A percentile compares a stretch with the other conserved stretches of the same genome.
These are phyloP conservation scores for Lactifluus volemus DNA, from an alignment of 768 basidiomycete genomes.

Conservation along the genomic window DNA sequence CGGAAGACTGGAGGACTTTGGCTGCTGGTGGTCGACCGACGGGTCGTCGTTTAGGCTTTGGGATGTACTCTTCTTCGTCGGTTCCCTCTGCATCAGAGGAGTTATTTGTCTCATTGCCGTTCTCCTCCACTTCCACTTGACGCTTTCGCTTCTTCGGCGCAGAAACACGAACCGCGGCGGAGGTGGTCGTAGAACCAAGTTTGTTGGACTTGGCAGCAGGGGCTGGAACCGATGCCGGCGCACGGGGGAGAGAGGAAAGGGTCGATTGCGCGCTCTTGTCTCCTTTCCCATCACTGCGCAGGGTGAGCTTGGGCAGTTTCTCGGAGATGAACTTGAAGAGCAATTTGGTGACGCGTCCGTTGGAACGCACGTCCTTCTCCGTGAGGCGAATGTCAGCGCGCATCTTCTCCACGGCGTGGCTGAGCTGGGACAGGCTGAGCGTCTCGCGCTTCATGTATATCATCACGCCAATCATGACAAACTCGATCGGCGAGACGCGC, in stretches of 20 bases:
- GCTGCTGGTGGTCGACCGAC: neutral
- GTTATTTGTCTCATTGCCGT: neutral
- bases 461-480: constrained; percentile 47
- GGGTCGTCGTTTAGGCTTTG: neutral
- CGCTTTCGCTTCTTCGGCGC: constrained; percentile 5
- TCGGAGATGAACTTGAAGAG: constrained; percentile 45
- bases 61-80: neutral
- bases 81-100: neutral
- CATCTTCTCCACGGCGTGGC: constrained; percentile 31
- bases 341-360: constrained; percentile 45
- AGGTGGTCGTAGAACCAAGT: neutral
- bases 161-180: neutral
- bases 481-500: constrained; percentile 33
- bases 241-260: neutral
- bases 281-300: constrained; percentile 19
- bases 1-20: neutral
- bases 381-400: no score
- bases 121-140: neutral
- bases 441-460: constrained; percentile 41
- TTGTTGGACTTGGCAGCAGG: neutral
- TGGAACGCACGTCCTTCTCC: constrained; percentile 51
- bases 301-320: constrained; percentile 14
- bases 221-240: neutral
- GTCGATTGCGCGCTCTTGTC: constrained; percentile 17
- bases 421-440: constrained; percentile 33